Conservation (phyloP, 805 yeast genomes). For the Candida fluviatilis region DNA sequence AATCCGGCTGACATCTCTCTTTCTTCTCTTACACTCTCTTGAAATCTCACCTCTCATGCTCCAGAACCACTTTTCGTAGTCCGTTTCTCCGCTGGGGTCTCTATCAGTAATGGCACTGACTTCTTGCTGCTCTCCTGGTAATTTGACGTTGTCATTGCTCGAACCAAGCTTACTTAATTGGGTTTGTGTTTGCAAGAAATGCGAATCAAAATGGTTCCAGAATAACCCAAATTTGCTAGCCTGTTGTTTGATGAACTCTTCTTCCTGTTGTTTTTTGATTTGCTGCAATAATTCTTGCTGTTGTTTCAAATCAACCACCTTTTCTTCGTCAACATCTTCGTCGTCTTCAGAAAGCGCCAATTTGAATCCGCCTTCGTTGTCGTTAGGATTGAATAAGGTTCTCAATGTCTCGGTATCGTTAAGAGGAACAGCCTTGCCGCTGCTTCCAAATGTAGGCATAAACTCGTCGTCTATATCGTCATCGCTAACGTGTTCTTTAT, state of each 20-base stretch:
- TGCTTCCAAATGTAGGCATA: constrained; percentile 49
- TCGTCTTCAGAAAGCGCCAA: constrained; percentile 41
- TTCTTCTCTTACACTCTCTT: constrained; percentile 67
- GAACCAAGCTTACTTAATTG: constrained; percentile 59
- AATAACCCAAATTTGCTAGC: constrained; percentile 49
- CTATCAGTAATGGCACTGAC: constrained; percentile 3
- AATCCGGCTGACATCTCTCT: constrained; percentile 67
- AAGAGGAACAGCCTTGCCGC: constrained; percentile 17
- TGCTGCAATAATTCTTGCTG: constrained; percentile 24
- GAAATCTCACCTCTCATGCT: constrained; percentile 77
- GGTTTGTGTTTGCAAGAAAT: constrained; percentile 81
- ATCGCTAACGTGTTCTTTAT: not conserved
- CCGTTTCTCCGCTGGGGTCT: constrained; percentile 21
- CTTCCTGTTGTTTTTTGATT: constrained; percentile 27
- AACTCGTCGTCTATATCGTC: constrained; percentile 37
- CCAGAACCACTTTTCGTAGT: constrained; percentile 78
- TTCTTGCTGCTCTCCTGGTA: constrained; percentile 33
- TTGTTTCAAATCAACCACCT: constrained; percentile 11
- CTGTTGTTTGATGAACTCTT: constrained; percentile 21
- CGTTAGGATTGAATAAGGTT: constrained; percentile 10
- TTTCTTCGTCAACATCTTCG: constrained; percentile 44
- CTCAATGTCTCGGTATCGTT: constrained; percentile 19
- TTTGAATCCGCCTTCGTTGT: constrained; percentile 38
- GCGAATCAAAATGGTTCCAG: constrained; percentile 81
- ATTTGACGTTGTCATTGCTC: constrained; percentile 21